Percentiles rank a stretch among this genome's conserved stretches.
phyloP scores from a whole-genome alignment of 1,284 basidiomycete species.

The Cutaneotrichosporon sp. region DNA sequence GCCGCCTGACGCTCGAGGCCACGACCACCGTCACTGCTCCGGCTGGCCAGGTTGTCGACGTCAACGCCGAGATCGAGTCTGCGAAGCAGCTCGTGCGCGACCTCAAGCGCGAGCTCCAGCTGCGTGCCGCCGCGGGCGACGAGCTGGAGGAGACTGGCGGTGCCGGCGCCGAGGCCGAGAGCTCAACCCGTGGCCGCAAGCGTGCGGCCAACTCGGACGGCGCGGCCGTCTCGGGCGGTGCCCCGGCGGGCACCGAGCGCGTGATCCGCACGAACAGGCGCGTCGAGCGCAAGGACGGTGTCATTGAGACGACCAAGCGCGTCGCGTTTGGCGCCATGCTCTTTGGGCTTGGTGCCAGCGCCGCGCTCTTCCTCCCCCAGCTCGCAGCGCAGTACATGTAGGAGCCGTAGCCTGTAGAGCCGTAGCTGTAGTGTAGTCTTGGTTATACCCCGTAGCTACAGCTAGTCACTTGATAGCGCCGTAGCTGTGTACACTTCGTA shows the following conservation, averaged over 20 bases:
- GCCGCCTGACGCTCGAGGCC: constrained; percentile 45
- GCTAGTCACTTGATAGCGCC: not conserved
- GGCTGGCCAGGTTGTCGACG: constrained; percentile 35
- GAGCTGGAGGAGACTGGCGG: constrained; percentile 44
- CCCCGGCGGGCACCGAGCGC: constrained; percentile 30
- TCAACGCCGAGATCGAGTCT: constrained; percentile 50
- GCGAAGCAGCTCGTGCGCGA: constrained; percentile 52
- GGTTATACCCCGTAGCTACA: not conserved
- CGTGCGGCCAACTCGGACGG: constrained; percentile 39
- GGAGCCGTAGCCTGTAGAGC: constrained; percentile 5
- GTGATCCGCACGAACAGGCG: constrained; percentile 46
- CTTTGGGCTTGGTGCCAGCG: constrained; percentile 50
- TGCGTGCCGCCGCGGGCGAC: constrained; percentile 45
- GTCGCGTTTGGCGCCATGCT: constrained; percentile 49
- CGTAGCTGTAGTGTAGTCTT: constrained; percentile 8
- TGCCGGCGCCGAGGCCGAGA: constrained; percentile 28
- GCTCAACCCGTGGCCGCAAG: constrained; percentile 42
- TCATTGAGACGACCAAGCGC: constrained; percentile 36
- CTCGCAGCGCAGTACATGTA: constrained; percentile 23
- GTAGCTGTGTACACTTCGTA: not conserved
- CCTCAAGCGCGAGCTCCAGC: constrained; percentile 44
- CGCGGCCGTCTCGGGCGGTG: constrained; percentile 36
- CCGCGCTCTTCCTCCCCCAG: constrained; percentile 45
- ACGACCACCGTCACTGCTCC: constrained; percentile 50
- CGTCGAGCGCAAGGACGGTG: constrained; percentile 29